A percentile compares a stretch with the other conserved stretches of the same genome.
phyloP scores from a whole-genome alignment of 2,329 filamentous ascomycete genomes.

The Aspergillus candidus region DNA sequence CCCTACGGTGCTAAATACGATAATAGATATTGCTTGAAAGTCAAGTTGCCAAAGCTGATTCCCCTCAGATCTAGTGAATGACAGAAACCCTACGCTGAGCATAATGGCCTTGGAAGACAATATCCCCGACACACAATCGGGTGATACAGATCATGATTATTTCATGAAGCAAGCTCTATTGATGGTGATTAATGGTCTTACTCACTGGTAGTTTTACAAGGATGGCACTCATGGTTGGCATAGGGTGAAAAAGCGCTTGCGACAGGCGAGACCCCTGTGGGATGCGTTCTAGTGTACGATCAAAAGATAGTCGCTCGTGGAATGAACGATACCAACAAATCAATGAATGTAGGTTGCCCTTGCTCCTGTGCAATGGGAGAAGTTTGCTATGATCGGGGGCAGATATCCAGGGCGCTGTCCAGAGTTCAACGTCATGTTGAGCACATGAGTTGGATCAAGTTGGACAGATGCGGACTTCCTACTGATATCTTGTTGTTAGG shows the following conservation, averaged over 20 bases:
- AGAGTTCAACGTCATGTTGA: no score
- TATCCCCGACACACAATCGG: constrained; percentile 2
- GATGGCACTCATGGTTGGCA: constrained; percentile 1
- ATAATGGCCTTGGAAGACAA: background rate
- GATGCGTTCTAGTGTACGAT: constrained; percentile 83
- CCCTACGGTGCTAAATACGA: no score
- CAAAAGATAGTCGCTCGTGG: constrained; percentile 75
- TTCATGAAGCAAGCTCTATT: constrained; percentile 83
- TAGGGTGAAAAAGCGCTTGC: constrained; percentile 79
- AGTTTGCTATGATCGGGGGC: no score
- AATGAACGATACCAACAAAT: constrained; percentile 96
- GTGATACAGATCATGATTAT: constrained; percentile 40
- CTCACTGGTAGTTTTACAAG: background rate
- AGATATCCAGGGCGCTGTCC: no score
- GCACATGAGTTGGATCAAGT: no score
- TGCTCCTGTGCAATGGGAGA: background rate
- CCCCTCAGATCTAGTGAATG: no score
- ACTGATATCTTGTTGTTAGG: constrained; percentile 45
- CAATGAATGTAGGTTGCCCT: constrained; percentile 53
- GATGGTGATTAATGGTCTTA: constrained; percentile 55
- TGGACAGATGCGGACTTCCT: background rate
- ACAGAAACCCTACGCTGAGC: no score
- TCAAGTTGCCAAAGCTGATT: no score
- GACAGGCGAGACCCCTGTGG: constrained; percentile 90
- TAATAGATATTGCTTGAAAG: no score